A percentile compares a stretch with the other conserved stretches of the same genome.
phyloP scores from a whole-genome alignment of 2,329 filamentous ascomycete species.

The Metarhizium guizhouense region DNA sequence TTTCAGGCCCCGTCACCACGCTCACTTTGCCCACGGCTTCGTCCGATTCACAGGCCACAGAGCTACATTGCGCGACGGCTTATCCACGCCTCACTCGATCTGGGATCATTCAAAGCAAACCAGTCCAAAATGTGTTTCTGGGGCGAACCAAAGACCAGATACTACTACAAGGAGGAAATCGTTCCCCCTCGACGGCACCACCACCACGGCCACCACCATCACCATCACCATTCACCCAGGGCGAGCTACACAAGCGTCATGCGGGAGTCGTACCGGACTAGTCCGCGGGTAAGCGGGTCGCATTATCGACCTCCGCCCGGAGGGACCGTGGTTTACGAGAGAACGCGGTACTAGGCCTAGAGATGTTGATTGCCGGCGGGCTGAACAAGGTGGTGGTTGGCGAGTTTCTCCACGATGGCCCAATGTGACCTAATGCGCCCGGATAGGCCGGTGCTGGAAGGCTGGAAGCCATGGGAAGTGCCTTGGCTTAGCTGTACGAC shows the following conservation, averaged over 20 bases:
- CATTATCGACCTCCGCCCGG: conserved; percentile 9
- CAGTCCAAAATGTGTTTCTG: conserved; percentile 41
- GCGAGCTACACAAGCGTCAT: conserved; percentile 34
- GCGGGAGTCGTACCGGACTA: conserved; percentile 27
- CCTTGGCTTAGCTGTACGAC: too few species aligned
- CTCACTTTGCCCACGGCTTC: neutral
- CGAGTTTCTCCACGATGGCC: too few species aligned
- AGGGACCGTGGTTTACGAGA: conserved; percentile 30
- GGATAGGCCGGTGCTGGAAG: neutral
- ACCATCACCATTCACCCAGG: conserved; percentile 26
- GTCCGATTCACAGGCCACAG: neutral
- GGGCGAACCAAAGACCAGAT: conserved; percentile 32
- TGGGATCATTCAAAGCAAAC: neutral
- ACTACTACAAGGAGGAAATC: conserved; percentile 49
- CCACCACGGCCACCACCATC: conserved; percentile 24
- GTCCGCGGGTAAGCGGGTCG: conserved; percentile 32
- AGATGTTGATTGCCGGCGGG: too few species aligned
- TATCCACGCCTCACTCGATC: neutral
- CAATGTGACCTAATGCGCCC: neutral
- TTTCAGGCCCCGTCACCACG: neutral
- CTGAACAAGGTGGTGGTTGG: too few species aligned
- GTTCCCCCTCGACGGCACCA: conserved; percentile 33
- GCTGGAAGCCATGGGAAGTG: too few species aligned
- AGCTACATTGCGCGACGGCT: neutral
- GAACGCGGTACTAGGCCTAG: conserved; percentile 13